A percentile compares a stretch with the other conserved stretches of the same genome.
Evolutionary conservation across 371 early-diverging fungal species (phyloP).

Genomic region (Mucor lusitanicus): DNA sequence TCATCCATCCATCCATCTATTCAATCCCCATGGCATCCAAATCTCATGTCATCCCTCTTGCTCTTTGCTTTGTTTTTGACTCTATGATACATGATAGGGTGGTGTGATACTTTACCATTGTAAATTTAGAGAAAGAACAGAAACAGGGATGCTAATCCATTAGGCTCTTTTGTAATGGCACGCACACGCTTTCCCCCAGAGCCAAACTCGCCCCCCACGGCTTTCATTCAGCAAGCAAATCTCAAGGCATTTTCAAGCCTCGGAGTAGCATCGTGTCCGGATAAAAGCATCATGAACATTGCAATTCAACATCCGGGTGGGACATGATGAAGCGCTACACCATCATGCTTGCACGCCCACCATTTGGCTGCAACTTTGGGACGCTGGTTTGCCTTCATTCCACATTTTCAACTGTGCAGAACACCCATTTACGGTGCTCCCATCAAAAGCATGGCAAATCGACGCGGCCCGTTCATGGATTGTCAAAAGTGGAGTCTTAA

Average conservation of each 20-base stretch:
- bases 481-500: too few relatives aligned
- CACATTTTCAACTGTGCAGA: too few relatives aligned
- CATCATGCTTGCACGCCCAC: too few relatives aligned
- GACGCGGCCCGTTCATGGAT: too few relatives aligned
- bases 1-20: background rate
- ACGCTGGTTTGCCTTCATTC: too few relatives aligned
- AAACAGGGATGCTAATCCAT: background rate
- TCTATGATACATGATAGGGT: background rate
- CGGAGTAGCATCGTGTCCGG: background rate
- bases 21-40: background rate
- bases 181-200: background rate
- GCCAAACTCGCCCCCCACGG: background rate
- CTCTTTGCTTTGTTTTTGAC: background rate
- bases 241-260: background rate
- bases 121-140: slow-evolving; percentile 22
- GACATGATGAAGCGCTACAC: background rate
- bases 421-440: too few relatives aligned
- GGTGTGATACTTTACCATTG: slow-evolving; percentile 12
- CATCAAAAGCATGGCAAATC: too few relatives aligned
- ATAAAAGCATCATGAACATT: background rate
- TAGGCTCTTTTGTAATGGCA: background rate
- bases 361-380: too few relatives aligned
- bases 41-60: background rate
- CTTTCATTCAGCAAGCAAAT: background rate
- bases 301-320: background rate